Base-by-base conservation (phyloP, 2,329 filamentous ascomycete genomes). In the Aspergillus proliferans region DNA sequence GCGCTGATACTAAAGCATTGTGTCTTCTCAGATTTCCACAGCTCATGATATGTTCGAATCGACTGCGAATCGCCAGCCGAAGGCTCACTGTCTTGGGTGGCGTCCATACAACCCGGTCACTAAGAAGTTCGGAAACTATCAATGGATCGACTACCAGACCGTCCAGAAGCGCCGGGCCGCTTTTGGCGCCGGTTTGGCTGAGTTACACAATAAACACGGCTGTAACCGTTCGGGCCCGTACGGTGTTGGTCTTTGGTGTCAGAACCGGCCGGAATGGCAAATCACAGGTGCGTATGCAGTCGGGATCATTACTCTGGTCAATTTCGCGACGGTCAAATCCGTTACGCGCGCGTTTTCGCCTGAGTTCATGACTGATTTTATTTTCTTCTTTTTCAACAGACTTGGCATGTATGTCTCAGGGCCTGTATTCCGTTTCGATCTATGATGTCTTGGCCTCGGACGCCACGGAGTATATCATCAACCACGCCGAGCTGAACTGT, bases 371-470 rank as follows among this genome's bases (percentile, higher is more conserved):
- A 14, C 10, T 40, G n/a, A 40, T 12, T 7, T 40, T 30, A 28
- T 28, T 28, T 1, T 30, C 7, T 30, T 12, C 10, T 12, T 30
- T 40, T 3, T 18, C 8, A 18, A 36, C 49, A 88, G 92, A 97
- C 76, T 75, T 97, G 63, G 93, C 83, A 36, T 85, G 87, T 66
- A 83, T 88, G 73, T 93, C 90, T 10, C 93, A 97, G 70, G 82
- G 86, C 6, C 81, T 97, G 26, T 97, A 80, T 72, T 88, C 86
- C 19, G 90, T 98, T 48, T 95, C 92, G 4, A 85, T 98, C 45
- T 98, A 98, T 75, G 93, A 97, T 70, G 96, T 92, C 10, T 81
- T 98, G 4, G 92, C 92, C 8, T 86, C 92, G 10, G 88, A 95
- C 58, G 83, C 91, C 2, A 91, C 88, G 49, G 90, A 97, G 72